Percentiles rank a stretch among this genome's conserved stretches.
Evolutionary conservation across 2,329 filamentous ascomycete species (phyloP).

Genomic region (Aspergillus neotritici): DNA sequence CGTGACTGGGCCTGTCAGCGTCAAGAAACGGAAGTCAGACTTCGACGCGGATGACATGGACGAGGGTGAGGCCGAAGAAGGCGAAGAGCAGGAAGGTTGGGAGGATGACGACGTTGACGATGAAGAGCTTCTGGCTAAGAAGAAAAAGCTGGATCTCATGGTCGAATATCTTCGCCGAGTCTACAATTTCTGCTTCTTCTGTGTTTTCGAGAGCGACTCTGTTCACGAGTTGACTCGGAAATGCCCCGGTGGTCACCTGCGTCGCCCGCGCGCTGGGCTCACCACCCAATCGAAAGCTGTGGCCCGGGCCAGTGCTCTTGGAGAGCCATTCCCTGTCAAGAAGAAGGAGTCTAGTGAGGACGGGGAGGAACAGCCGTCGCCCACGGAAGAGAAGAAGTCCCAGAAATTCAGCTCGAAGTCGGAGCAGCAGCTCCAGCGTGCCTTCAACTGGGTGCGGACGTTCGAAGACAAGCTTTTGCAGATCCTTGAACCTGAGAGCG

Average conservation of each 20-base stretch:
- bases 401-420: slow-evolving; percentile 66
- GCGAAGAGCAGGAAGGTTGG: slow-evolving; percentile 68
- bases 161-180: slow-evolving; percentile 96
- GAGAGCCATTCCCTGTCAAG: slow-evolving; percentile 77
- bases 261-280: slow-evolving; percentile 79
- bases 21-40: slow-evolving; percentile 54
- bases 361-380: slow-evolving; percentile 58
- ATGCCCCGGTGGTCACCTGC: slow-evolving; percentile 94
- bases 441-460: slow-evolving; percentile 98
- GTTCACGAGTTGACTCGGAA: slow-evolving; percentile 93
- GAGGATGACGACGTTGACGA: slow-evolving; percentile 72
- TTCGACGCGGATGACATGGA: slow-evolving; percentile 37
- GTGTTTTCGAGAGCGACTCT: slow-evolving; percentile 96
- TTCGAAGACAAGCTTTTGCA: slow-evolving; percentile 96
- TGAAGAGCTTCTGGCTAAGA: slow-evolving; percentile 81
- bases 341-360: slow-evolving; percentile 63
- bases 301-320: slow-evolving; percentile 74
- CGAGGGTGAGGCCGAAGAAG: slow-evolving; percentile 66
- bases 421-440: slow-evolving; percentile 86
- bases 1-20: slow-evolving; percentile 35
- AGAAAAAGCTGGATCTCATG: slow-evolving; percentile 92
- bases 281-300: slow-evolving; percentile 78
- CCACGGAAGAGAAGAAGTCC: slow-evolving; percentile 67
- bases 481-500: slow-evolving; percentile 81
- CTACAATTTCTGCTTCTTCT: slow-evolving; percentile 99